Conservation (phyloP, 306 rosid species). For the Sindora glabra region DNA sequence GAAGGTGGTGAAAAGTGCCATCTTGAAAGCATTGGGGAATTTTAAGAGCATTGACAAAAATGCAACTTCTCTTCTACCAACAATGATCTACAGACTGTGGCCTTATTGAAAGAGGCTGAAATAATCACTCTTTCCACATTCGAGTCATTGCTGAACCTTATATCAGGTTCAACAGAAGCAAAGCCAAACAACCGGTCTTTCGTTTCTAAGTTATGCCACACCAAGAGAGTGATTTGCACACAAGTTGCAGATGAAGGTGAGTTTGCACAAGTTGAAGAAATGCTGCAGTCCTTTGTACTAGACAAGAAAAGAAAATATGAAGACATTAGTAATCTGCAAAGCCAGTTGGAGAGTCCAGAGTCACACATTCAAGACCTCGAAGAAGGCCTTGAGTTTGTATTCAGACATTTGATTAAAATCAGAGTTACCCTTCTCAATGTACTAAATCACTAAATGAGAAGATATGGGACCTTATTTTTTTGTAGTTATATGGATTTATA, state of each 20-base stretch:
- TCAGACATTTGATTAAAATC: slow-evolving; percentile 13
- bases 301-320: neutral
- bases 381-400: slow-evolving; percentile 19
- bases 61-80: neutral
- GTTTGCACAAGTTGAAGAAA: slow-evolving; percentile 13
- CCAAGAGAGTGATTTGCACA: neutral
- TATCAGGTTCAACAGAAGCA: slow-evolving; percentile 9
- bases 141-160: neutral
- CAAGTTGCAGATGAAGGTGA: slow-evolving; percentile 7
- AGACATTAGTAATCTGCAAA: slow-evolving; percentile 8
- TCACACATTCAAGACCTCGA: slow-evolving; percentile 13
- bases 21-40: slow-evolving; percentile 16
- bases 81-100: neutral
- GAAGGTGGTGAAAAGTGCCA: slow-evolving; percentile 13
- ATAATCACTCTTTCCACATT: slow-evolving; percentile 5
- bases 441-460: slow-evolving; percentile 12
- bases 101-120: slow-evolving; percentile 10
- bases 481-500: neutral
- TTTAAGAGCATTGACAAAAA: slow-evolving; percentile 5
- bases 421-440: slow-evolving; percentile 26
- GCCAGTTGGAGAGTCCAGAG: slow-evolving; percentile 1
- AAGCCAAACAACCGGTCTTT: slow-evolving; percentile 14
- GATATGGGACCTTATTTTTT: neutral
- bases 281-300: slow-evolving; percentile 1
- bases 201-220: slow-evolving; percentile 22